Evolutionary conservation across 2,329 filamentous ascomycete genomes (phyloP).

Genomic region (Cercospora canescens): DNA sequence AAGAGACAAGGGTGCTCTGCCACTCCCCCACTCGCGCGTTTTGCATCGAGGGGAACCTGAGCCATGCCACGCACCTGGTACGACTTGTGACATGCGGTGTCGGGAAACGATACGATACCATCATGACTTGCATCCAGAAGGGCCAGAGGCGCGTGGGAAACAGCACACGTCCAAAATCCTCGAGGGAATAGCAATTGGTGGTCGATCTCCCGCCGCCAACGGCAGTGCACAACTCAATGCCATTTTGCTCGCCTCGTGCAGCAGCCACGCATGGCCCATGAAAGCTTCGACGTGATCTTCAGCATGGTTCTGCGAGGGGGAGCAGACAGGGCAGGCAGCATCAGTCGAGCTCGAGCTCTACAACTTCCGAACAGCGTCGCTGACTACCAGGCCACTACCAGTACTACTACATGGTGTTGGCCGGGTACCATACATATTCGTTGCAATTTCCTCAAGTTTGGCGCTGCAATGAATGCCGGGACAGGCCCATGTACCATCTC

Average conservation of each 20-base stretch:
- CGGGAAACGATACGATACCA: neutral
- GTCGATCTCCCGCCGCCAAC: slow-evolving; percentile 1
- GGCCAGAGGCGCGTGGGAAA: neutral
- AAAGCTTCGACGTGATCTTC: neutral
- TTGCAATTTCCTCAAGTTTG: no score
- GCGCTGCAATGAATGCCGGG: no score
- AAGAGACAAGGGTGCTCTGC: no score
- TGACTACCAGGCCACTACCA: no score
- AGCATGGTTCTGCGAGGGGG: neutral
- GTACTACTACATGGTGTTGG: no score
- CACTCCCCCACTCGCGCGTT: neutral
- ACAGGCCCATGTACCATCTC: no score
- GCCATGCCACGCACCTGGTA: neutral
- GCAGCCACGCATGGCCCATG: neutral
- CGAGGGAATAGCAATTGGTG: neutral
- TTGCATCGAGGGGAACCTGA: neutral
- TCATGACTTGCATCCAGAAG: neutral
- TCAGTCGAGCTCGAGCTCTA: neutral
- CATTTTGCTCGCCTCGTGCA: neutral
- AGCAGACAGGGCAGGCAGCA: no score
- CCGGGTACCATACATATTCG: no score
- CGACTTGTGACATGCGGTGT: neutral
- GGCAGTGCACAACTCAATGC: neutral
- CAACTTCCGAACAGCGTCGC: neutral
- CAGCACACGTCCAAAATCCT: neutral